Evolutionary conservation across 1,284 basidiomycete species (phyloP), one percentile per base, ranked within the genome.

Genomic region (Anthracocystis setariae): DNA sequence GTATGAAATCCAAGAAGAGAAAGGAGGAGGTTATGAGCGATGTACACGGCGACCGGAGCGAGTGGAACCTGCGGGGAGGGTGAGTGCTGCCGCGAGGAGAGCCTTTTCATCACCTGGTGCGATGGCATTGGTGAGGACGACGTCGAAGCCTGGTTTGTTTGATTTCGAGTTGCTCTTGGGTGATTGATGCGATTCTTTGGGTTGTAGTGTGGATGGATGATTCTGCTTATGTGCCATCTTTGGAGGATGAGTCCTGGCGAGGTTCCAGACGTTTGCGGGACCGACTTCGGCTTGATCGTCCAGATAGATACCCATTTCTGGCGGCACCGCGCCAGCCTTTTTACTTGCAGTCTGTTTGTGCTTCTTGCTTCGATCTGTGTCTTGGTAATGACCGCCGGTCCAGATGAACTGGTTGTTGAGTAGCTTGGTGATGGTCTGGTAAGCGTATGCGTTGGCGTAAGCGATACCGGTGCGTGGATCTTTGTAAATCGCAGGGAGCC

Each of bases 391-490:
- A 1, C 63, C 62, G 1, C 74, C 73, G 12, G 73, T 70, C 74
- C 75, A 78, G 13, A 59, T n/a, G 47, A 46, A 80, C 21, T 43
- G 47, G 20, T 91, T 89, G 13, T 84, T 83, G 21, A 92, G 76
- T 3, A 92, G 69, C 42, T 83, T 84, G 5, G 87, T 88, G 37
- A 93, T 83, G 2, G 86, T 86, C 33, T 86, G 78, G 79, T 88
- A 94, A 12, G 90, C 91, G n/a, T 84, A 83, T 5, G 87, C 79
- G 66, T 89, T 87, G 3, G 91, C 90, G 79, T 88, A 94, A 0
- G 92, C 90, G 2, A 91, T 89, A 9, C 89, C 89, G 0, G 90
- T 90, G 37, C 88, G 85, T 3, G 92, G 91, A 78, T 93, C 92
- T 35, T 87, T 81, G 77, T 93, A 94, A 27, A 85, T 73, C 0